These are phyloP conservation scores for Solanum dulcamara DNA, from an alignment of 257 asterid species.

Conservation along the genomic window DNA sequence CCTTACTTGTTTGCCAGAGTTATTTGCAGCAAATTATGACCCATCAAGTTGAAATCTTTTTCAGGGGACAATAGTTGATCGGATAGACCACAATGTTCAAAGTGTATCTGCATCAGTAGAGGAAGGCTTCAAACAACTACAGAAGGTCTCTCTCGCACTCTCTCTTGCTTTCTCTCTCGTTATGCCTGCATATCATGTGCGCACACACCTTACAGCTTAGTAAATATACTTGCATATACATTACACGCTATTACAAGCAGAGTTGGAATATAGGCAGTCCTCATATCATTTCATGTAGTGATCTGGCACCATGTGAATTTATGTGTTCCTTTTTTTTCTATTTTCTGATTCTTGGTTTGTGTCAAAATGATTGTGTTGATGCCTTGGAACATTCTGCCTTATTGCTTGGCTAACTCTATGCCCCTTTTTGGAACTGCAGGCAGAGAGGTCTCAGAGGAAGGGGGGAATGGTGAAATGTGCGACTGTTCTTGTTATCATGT, in stretches of 20 bases:
- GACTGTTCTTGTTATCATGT: conserved; percentile 2
- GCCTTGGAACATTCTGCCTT: background rate
- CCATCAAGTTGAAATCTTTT: background rate
- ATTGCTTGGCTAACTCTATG: background rate
- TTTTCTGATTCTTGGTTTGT: background rate
- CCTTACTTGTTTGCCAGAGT: background rate
- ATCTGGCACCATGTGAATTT: background rate
- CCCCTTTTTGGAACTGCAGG: background rate
- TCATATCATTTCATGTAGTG: background rate
- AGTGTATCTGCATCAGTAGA: background rate
- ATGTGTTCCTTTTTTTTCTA: background rate
- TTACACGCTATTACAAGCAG: background rate
- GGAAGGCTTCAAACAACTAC: conserved; percentile 5
- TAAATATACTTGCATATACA: background rate
- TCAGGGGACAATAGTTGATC: conserved; percentile 8
- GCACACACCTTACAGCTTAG: background rate
- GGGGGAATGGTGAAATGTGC: conserved; percentile 7
- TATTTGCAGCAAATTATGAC: background rate
- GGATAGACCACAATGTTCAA: conserved; percentile 6
- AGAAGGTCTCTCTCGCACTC: background rate
- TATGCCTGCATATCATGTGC: background rate
- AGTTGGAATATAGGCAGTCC: background rate
- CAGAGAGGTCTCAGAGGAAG: background rate
- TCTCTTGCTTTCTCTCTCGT: background rate
- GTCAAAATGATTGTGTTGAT: background rate